phyloP scores from a whole-genome alignment of 2,329 filamentous ascomycete species.

The Aspergillus novofumigatus region DNA sequence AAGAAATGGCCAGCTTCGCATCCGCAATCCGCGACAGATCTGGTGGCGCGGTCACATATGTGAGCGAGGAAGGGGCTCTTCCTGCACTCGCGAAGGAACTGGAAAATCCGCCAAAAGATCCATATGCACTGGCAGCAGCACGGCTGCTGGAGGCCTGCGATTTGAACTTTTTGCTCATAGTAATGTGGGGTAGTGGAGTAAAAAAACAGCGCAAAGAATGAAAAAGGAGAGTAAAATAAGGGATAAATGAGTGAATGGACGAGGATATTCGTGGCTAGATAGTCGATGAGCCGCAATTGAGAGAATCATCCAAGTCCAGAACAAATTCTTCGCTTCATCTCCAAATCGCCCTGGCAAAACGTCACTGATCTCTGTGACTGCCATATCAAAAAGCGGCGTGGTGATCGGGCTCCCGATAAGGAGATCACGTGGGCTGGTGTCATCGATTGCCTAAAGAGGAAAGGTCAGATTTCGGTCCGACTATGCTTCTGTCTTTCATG shows the following conservation, averaged over 20 bases:
- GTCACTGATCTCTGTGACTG: neutral
- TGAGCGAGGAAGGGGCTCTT: conserved; percentile 60
- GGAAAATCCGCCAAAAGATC: conserved; percentile 42
- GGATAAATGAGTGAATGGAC: neutral
- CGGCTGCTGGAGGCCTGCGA: conserved; percentile 61
- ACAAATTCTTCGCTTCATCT: neutral
- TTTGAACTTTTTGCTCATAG: conserved; percentile 61
- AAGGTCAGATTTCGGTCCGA: conserved; percentile 22
- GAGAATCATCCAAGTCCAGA: neutral
- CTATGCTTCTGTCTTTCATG: conserved; percentile 2
- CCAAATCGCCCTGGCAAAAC: neutral
- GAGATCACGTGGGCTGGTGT: conserved; percentile 32
- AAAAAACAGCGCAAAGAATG: conserved; percentile 16
- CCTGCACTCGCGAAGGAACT: conserved; percentile 35
- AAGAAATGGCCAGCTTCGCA: conserved; percentile 77
- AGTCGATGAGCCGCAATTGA: neutral
- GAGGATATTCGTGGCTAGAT: neutral
- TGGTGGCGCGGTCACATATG: conserved; percentile 81
- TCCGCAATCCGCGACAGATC: conserved; percentile 74
- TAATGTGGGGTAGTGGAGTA: conserved; percentile 31
- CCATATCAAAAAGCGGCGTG: neutral
- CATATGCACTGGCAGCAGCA: conserved; percentile 49
- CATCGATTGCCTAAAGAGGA: conserved; percentile 29
- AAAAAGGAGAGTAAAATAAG: conserved; percentile 11
- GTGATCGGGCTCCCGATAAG: conserved; percentile 27